These are phyloP conservation scores for Aspergillus nanangensis DNA, from an alignment of 495 filamentous ascomycete species.

Conservation along the genomic window DNA sequence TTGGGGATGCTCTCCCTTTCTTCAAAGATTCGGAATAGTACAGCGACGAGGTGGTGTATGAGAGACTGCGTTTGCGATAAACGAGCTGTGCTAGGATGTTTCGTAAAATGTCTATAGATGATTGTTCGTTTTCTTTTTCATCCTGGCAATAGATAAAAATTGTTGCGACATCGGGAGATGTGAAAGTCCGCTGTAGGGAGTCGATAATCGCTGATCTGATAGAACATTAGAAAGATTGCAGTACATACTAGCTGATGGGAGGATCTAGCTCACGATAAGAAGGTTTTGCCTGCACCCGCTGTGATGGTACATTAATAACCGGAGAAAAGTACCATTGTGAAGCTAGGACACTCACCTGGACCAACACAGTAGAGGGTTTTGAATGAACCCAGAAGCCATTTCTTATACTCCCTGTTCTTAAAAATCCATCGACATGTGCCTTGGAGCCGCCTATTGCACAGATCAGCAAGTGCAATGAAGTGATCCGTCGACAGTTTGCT, in stretches of 20 bases:
- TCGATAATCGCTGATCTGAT: slow-evolving; percentile 26
- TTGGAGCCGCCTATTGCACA: slow-evolving; percentile 25
- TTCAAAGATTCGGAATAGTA: slow-evolving; percentile 20
- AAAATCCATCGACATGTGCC: slow-evolving; percentile 30
- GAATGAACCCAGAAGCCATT: slow-evolving; percentile 23
- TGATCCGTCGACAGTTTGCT: slow-evolving; percentile 15
- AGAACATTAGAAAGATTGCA: too few relatives aligned
- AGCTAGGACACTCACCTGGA: slow-evolving; percentile 16
- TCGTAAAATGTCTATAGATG: slow-evolving; percentile 17
- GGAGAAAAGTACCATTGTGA: background rate
- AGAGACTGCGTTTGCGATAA: slow-evolving; percentile 21
- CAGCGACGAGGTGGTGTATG: slow-evolving; percentile 15
- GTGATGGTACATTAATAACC: background rate
- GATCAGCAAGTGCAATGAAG: slow-evolving; percentile 24
- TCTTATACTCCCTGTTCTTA: slow-evolving; percentile 15
- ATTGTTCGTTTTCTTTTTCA: slow-evolving; percentile 14
- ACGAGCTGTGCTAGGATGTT: slow-evolving; percentile 31
- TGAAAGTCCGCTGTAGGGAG: slow-evolving; percentile 25
- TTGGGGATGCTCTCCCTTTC: slow-evolving; percentile 20
- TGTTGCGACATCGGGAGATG: slow-evolving; percentile 27
- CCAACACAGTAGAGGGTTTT: slow-evolving; percentile 29
- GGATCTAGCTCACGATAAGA: slow-evolving; percentile 29
- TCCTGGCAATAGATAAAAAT: slow-evolving; percentile 32
- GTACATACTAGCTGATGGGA: too few relatives aligned
- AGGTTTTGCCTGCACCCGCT: slow-evolving; percentile 36